These are phyloP conservation scores for Nymphaea colorata DNA, from an alignment of 164 flowering plant species.

Conservation along the genomic window DNA sequence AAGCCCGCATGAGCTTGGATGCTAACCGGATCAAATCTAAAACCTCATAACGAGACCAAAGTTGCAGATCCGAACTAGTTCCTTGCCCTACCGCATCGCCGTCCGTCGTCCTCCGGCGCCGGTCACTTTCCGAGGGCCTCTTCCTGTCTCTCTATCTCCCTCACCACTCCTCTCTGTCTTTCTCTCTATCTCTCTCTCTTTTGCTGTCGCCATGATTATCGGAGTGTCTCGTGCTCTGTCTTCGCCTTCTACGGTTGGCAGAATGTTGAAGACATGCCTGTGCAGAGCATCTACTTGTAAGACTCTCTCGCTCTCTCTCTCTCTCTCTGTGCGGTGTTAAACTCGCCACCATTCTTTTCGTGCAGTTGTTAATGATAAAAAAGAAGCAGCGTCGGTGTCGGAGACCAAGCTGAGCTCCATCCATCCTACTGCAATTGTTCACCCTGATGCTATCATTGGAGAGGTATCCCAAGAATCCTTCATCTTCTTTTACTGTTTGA, in stretches of 20 bases:
- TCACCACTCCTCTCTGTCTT: no score
- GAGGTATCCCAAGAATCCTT: slow-evolving; percentile 18
- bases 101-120: no score
- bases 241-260: not conserved
- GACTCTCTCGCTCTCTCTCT: not conserved
- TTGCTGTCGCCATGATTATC: slow-evolving; percentile 1
- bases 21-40: no score
- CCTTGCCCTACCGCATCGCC: no score
- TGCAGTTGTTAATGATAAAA: slow-evolving; percentile 13
- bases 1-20: no score
- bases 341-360: not conserved
- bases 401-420: slow-evolving; percentile 13
- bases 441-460: slow-evolving; percentile 46
- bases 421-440: slow-evolving; percentile 41
- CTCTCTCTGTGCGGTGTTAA: not conserved
- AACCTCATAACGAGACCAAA: no score
- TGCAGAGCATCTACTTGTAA: not conserved
- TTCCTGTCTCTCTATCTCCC: no score
- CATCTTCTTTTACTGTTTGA: not conserved
- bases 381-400: not conserved
- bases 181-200: no score
- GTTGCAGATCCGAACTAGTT: no score
- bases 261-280: not conserved
- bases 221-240: slow-evolving; percentile 1
- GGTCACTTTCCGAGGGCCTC: no score